Evolutionary conservation across 2,329 filamentous ascomycete species (phyloP).

Genomic region (Fusarium austroafricanum): DNA sequence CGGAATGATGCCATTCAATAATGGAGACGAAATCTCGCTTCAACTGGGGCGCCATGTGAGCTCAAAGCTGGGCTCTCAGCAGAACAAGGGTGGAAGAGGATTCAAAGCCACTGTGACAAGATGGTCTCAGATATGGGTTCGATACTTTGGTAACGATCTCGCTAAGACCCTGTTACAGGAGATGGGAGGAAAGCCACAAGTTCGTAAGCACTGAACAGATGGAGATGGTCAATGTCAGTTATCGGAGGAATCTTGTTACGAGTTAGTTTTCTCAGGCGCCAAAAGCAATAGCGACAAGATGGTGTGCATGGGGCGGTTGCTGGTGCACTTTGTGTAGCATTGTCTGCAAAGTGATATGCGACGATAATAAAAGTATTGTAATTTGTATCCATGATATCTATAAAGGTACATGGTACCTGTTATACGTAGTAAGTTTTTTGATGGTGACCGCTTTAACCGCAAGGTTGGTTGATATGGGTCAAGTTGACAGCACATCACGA

Average conservation of each 20-base stretch:
- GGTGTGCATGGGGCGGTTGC: conserved; percentile 17
- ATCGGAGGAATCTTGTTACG: neutral
- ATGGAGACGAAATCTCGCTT: conserved; percentile 7
- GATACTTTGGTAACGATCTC: conserved; percentile 6
- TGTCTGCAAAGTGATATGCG: conserved; percentile 19
- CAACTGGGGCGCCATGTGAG: conserved; percentile 5
- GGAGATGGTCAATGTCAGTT: conserved; percentile 1
- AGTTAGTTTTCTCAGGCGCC: conserved; percentile 1
- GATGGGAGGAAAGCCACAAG: conserved; percentile 27
- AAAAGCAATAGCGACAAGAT: conserved; percentile 8
- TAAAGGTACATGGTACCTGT: too few relatives aligned
- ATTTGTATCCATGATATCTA: too few relatives aligned
- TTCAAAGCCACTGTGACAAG: conserved; percentile 16
- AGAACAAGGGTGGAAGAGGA: conserved; percentile 3
- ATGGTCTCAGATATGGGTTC: conserved; percentile 11
- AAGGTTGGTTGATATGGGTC: conserved; percentile 7
- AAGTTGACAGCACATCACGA: conserved; percentile 20
- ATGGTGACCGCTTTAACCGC: conserved; percentile 29
- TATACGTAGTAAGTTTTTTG: neutral
- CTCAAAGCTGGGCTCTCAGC: neutral
- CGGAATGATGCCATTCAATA: conserved; percentile 43
- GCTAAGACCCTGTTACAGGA: conserved; percentile 5
- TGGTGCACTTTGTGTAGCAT: conserved; percentile 27
- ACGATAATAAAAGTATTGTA: neutral
- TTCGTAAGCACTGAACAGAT: neutral